A percentile compares a stretch with the other conserved stretches of the same genome.
Conservation (phyloP, 345 rosid genomes). For the Arabidopsis arenosa region DNA sequence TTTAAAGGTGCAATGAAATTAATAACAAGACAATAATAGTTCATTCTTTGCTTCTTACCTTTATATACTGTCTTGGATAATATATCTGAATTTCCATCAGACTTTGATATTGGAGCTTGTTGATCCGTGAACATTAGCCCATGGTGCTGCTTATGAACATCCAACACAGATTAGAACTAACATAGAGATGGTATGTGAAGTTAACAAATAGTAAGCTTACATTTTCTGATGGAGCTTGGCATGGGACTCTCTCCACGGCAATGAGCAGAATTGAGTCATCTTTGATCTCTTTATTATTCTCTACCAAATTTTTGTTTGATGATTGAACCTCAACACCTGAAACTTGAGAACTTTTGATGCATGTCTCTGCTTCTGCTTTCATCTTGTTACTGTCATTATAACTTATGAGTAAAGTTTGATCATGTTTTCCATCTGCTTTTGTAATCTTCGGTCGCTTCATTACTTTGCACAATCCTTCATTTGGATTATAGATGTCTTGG, state of each 20-base stretch:
- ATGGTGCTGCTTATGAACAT: conserved; percentile 46
- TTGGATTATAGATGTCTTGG: conserved; percentile 49
- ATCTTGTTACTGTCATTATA: conserved; percentile 44
- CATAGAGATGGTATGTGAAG: conserved; percentile 14
- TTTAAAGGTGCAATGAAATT: background rate
- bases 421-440: conserved; percentile 46
- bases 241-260: conserved; percentile 40
- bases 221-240: conserved; percentile 42
- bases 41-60: conserved; percentile 24
- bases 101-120: conserved; percentile 31
- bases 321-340: conserved; percentile 41
- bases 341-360: conserved; percentile 37
- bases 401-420: conserved; percentile 36
- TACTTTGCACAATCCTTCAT: conserved; percentile 42
- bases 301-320: conserved; percentile 24
- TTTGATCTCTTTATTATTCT: conserved; percentile 46
- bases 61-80: conserved; percentile 3
- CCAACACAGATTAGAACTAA: conserved; percentile 1
- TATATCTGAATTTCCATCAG: background rate
- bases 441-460: conserved; percentile 47
- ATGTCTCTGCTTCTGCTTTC: conserved; percentile 47
- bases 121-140: conserved; percentile 40
- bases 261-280: conserved; percentile 46
- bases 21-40: conserved; percentile 15
- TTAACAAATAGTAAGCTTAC: conserved; percentile 52